Evolutionary conservation across 495 filamentous ascomycete species (phyloP).

Genomic region (Podospora anserina): DNA sequence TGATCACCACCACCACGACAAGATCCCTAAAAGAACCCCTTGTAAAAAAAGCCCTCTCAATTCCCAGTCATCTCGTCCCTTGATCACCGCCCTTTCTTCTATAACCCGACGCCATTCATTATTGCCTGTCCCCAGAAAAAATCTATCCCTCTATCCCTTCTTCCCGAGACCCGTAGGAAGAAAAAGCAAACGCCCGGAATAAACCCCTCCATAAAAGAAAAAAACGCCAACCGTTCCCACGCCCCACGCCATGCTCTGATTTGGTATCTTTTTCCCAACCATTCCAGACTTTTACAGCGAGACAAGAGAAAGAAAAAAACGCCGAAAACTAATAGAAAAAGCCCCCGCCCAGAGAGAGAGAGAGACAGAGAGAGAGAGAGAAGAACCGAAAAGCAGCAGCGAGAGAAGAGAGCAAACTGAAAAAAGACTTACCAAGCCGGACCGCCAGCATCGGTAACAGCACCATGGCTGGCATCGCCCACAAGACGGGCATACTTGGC

Average conservation of each 20-base stretch:
- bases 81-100: neutral
- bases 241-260: neutral
- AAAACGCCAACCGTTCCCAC: neutral
- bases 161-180: neutral
- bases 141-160: neutral
- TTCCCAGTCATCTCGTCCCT: neutral
- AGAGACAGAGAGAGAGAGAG: too few relatives aligned
- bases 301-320: neutral
- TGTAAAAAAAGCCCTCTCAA: too few relatives aligned
- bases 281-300: neutral
- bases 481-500: conserved; percentile 79
- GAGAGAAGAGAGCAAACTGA: neutral
- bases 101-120: neutral
- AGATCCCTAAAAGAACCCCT: neutral
- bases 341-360: too few relatives aligned
- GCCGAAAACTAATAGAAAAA: conserved; percentile 5
- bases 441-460: conserved; percentile 47
- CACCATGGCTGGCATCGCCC: conserved; percentile 54
- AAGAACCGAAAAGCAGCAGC: conserved; percentile 1
- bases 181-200: neutral
- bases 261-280: neutral
- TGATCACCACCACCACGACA: neutral
- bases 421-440: conserved; percentile 22
- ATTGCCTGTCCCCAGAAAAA: too few relatives aligned
- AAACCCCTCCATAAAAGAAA: neutral